Base-by-base conservation (phyloP, 2,329 filamentous ascomycete genomes). In the Dactylonectria macrodidyma region DNA sequence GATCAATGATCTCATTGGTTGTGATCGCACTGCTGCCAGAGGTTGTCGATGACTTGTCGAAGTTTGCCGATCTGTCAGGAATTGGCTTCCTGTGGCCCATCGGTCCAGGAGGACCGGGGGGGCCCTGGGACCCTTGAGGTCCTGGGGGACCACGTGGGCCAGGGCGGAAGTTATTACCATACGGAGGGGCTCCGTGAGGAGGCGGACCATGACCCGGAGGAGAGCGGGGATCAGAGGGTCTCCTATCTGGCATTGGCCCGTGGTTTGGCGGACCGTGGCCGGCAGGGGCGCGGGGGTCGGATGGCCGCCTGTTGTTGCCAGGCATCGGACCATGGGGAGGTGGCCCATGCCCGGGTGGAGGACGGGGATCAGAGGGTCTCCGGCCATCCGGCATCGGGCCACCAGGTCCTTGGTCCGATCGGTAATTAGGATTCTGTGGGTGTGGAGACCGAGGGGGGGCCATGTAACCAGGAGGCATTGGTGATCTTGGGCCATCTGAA, bases 1-100 rank as follows among this genome's bases (percentile, higher is more conserved):
- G 80, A n/a, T 81, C 80, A 38, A 81, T 81, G 38, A 81, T 81
- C n/a, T 81, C 77, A 44, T 81, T 81, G 4, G 80, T 75, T 2
- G 78, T 81, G 6, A 81, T 75, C 16, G 76, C 67, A 38, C 73
- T 76, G 48, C 73, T 81, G 5, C 64, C 62, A 1, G 72, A 77
- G 54, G 71, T 78, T 12, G 63, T 75, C 22, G 66, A 74, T 14
- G 67, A 58, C 22, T 77, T 71, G 10, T 71, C 66, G 11, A 69
- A 71, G 22, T 74, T 75, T 24, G 68, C 66, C 19, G 71, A 61
- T 60, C 73, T 68, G 26, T 73, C 73, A 12, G 78, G 77, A 11
- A 80, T 62, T 38, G 78, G 77, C 60, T 81, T 81, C 34, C 78
- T 75, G 5, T 77, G 71, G 7, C 69, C 66, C 44, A 73, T 66